Conservation (phyloP, 305 asterid genomes). For the Rubia peregrina region DNA sequence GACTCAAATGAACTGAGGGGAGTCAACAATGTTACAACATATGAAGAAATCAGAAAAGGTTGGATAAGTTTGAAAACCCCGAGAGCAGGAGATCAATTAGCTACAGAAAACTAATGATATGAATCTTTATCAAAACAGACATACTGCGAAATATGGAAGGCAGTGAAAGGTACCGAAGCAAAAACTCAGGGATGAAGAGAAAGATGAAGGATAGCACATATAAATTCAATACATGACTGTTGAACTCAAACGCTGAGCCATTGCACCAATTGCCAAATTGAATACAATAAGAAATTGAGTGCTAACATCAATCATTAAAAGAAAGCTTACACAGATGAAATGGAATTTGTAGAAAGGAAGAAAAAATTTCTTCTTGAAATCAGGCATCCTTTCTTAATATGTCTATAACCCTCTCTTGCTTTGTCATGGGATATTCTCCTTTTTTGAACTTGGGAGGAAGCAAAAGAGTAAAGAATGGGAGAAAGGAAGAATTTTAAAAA, state of each 20-base stretch:
- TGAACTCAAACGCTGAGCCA: conserved; percentile 5
- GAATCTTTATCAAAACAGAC: not conserved
- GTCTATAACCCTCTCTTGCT: conserved; percentile 6
- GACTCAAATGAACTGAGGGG: not conserved
- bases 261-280: conserved; percentile 1
- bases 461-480: conserved; percentile 3
- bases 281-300: conserved; percentile 9
- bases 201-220: not conserved
- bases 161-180: not conserved
- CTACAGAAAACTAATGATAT: not conserved
- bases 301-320: conserved; percentile 13
- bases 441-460: not conserved
- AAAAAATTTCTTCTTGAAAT: conserved; percentile 23
- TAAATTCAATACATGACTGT: conserved; percentile 9
- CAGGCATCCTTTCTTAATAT: conserved; percentile 37
- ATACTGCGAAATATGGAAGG: not conserved
- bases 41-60: not conserved
- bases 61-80: not conserved
- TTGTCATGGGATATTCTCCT: not conserved
- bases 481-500: not conserved
- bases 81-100: not conserved
- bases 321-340: conserved; percentile 48
- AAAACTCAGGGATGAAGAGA: not conserved
- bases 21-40: not conserved
- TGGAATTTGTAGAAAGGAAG: conserved; percentile 39